Evolutionary conservation across 306 rosid genomes (phyloP).

Genomic region (Fragaria iinumae): DNA sequence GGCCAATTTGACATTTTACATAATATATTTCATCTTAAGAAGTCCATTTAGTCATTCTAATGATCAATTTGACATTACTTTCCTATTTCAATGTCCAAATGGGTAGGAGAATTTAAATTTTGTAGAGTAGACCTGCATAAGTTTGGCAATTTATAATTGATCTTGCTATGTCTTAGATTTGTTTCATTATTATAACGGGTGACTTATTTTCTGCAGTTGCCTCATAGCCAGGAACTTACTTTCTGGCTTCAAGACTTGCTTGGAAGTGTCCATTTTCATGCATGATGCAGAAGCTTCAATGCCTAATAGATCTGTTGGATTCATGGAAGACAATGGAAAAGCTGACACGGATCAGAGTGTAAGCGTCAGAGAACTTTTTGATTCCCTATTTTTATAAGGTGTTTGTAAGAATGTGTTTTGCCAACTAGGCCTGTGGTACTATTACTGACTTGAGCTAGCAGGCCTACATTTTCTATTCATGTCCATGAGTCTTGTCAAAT

Average conservation of each 20-base stretch:
- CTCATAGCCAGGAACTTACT: constrained; percentile 96
- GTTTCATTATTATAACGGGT: constrained; percentile 23
- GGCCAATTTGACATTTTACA: not conserved
- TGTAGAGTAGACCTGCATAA: not conserved
- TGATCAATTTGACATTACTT: not conserved
- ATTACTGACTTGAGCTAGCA: not conserved
- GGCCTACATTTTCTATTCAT: not conserved
- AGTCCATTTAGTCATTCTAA: not conserved
- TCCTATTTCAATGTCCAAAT: not conserved
- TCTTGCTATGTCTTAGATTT: not conserved
- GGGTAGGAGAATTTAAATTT: not conserved
- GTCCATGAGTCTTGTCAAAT: not conserved
- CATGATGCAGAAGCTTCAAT: constrained; percentile 61
- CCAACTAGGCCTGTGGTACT: not conserved
- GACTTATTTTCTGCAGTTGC: constrained; percentile 64
- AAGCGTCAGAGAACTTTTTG: constrained; percentile 27
- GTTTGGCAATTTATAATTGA: not conserved
- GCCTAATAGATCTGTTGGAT: constrained; percentile 43
- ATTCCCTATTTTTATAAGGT: not conserved
- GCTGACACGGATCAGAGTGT: constrained; percentile 57
- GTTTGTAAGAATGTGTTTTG: not conserved
- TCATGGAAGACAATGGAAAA: constrained; percentile 55
- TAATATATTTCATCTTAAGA: not conserved
- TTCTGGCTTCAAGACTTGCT: constrained; percentile 88
- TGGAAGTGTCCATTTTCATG: constrained; percentile 81